Evolutionary conservation across 2,329 filamentous ascomycete species (phyloP).

Genomic region (Calonectria pauciramosa): DNA sequence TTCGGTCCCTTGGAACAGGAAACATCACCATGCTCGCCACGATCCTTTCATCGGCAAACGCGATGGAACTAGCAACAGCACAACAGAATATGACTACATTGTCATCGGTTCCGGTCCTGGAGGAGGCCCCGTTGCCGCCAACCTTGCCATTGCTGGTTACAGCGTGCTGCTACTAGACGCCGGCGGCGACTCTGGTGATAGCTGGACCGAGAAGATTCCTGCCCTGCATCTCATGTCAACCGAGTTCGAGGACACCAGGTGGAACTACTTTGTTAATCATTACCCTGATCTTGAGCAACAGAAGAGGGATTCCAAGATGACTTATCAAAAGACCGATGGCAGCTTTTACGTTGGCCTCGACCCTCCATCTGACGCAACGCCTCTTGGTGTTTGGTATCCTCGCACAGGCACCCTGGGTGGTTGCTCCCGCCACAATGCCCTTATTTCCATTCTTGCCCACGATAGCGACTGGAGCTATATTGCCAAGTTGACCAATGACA

Average conservation of each 20-base stretch:
- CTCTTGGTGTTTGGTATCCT: slow-evolving; percentile 60
- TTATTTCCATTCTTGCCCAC: slow-evolving; percentile 55
- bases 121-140: slow-evolving; percentile 67
- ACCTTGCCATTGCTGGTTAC: slow-evolving; percentile 68
- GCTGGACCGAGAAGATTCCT: slow-evolving; percentile 45
- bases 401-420: slow-evolving; percentile 60
- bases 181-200: slow-evolving; percentile 65
- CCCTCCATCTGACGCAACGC: slow-evolving; percentile 53
- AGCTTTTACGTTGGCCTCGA: slow-evolving; percentile 48
- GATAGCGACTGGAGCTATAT: slow-evolving; percentile 59
- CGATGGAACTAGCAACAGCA: background rate
- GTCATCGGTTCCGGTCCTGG: slow-evolving; percentile 70
- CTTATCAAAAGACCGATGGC: slow-evolving; percentile 53
- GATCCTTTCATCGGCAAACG: slow-evolving; percentile 17
- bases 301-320: slow-evolving; percentile 65
- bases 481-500: slow-evolving; percentile 57
- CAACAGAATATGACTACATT: slow-evolving; percentile 67
- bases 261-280: slow-evolving; percentile 75
- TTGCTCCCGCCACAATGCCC: slow-evolving; percentile 53
- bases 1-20: background rate
- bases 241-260: slow-evolving; percentile 51
- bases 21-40: background rate
- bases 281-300: slow-evolving; percentile 63
- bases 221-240: slow-evolving; percentile 44
- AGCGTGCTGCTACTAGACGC: slow-evolving; percentile 72